Percentiles rank a stretch among this genome's conserved stretches.
Conservation (phyloP, 495 filamentous ascomycete genomes). For the Tuber aestivum region DNA sequence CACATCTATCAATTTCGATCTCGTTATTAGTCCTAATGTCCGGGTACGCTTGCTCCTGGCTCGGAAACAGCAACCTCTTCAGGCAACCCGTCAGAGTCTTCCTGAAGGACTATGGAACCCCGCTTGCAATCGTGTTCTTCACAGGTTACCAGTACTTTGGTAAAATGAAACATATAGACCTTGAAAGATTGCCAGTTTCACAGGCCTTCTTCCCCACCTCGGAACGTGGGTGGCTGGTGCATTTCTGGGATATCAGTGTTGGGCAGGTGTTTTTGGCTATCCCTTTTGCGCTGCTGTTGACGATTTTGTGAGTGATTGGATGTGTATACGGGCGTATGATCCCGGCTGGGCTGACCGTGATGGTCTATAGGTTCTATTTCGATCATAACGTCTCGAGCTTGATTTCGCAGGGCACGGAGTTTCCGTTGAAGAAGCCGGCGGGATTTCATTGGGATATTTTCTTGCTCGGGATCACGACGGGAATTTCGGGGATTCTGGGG, state of each 20-base stretch:
- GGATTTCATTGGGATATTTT: conserved; percentile 97
- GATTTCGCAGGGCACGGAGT: conserved; percentile 87
- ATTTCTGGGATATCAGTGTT: conserved; percentile 77
- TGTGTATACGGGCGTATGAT: conserved; percentile 2
- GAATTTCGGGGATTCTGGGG: conserved; percentile 74
- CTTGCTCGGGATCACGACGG: conserved; percentile 82
- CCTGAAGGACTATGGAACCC: conserved; percentile 77
- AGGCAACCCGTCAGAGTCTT: conserved; percentile 66
- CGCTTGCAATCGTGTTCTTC: conserved; percentile 78
- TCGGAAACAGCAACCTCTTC: conserved; percentile 66
- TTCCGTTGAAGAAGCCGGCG: conserved; percentile 82
- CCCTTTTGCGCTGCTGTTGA: conserved; percentile 45
- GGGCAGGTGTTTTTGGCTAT: conserved; percentile 78
- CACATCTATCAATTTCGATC: conserved; percentile 68
- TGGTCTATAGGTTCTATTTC: conserved; percentile 63
- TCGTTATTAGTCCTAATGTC: conserved; percentile 65
- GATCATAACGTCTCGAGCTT: conserved; percentile 88
- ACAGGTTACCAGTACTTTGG: conserved; percentile 83
- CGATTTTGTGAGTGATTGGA: neutral
- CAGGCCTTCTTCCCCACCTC: conserved; percentile 76
- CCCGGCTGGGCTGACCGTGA: conserved; percentile 72
- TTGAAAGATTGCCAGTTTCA: conserved; percentile 63
- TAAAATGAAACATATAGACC: conserved; percentile 60
- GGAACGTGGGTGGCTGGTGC: conserved; percentile 73
- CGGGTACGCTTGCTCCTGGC: conserved; percentile 63